Evolutionary conservation across 805 yeast species (phyloP).

Genomic region (Ogataea methylovora): DNA sequence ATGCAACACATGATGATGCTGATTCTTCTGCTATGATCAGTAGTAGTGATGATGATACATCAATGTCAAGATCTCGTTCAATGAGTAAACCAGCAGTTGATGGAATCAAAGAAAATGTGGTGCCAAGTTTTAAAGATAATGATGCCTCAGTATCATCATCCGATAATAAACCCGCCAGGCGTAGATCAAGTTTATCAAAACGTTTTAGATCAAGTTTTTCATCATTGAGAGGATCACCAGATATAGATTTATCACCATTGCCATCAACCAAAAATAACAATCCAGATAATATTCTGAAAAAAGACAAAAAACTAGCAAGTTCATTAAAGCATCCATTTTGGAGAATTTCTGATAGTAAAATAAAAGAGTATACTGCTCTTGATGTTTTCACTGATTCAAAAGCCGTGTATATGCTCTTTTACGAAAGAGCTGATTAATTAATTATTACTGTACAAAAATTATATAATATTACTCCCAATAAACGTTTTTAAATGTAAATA

Average conservation of each 20-base stretch:
- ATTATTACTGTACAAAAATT: neutral
- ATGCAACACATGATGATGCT: neutral
- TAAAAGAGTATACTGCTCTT: conserved; percentile 49
- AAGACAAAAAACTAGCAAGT: conserved; percentile 44
- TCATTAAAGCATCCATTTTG: conserved; percentile 61
- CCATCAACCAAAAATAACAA: neutral
- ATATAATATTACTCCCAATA: too few species aligned
- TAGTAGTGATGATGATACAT: too few species aligned
- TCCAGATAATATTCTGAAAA: neutral
- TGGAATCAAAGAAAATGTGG: too few species aligned
- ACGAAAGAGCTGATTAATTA: conserved; percentile 45
- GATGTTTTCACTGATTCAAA: conserved; percentile 61
- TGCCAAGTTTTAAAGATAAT: too few species aligned
- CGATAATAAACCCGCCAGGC: too few species aligned
- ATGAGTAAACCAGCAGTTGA: too few species aligned
- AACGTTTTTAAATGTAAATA: too few species aligned
- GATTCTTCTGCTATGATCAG: neutral
- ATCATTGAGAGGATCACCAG: neutral
- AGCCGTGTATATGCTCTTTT: conserved; percentile 83
- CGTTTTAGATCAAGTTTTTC: conserved; percentile 1
- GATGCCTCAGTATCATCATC: too few species aligned
- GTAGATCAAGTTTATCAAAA: conserved; percentile 1
- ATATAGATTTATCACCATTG: too few species aligned
- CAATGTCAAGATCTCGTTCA: too few species aligned
- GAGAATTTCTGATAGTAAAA: conserved; percentile 75